Conservation (phyloP, 2,329 filamentous ascomycete genomes). For the Colletotrichum sp. region DNA sequence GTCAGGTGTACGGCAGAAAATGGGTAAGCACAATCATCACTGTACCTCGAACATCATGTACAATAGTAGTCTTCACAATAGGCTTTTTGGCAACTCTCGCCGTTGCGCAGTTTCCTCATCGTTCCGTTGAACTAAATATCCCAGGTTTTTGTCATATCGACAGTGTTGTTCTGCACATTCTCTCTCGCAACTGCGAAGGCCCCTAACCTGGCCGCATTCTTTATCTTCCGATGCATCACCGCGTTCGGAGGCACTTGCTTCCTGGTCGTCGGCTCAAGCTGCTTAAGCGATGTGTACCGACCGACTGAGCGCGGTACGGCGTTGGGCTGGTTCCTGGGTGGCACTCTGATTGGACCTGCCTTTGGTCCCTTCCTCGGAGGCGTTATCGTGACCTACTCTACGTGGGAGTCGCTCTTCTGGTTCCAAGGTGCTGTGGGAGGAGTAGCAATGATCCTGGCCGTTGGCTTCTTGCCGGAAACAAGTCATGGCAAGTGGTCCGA, state of each 20-base stretch:
- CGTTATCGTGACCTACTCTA: constrained; percentile 70
- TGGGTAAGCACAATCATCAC: constrained; percentile 45
- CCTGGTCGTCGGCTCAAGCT: constrained; percentile 68
- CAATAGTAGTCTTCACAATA: neutral
- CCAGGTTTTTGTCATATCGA: constrained; percentile 25
- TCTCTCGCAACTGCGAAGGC: constrained; percentile 70
- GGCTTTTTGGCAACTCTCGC: neutral
- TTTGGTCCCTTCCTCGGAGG: constrained; percentile 70
- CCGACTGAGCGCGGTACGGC: constrained; percentile 70
- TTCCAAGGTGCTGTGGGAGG: constrained; percentile 68
- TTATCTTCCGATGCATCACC: constrained; percentile 71
- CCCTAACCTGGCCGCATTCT: constrained; percentile 69
- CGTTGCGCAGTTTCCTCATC: neutral
- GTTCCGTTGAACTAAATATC: constrained; percentile 1
- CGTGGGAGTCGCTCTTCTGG: constrained; percentile 75
- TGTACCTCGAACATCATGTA: neutral
- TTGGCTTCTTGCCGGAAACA: constrained; percentile 71
- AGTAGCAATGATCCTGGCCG: constrained; percentile 57
- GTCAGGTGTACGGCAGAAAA: constrained; percentile 60
- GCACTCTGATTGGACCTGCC: constrained; percentile 70
- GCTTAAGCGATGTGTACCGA: constrained; percentile 63
- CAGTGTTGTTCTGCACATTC: constrained; percentile 63
- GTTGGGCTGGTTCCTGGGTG: constrained; percentile 69
- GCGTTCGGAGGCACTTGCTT: constrained; percentile 75
- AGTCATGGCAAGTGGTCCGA: constrained; percentile 66